Percentiles rank a stretch among this genome's conserved stretches.
Conservation (phyloP, 768 basidiomycete genomes). For the Daedaleopsis nitida region DNA sequence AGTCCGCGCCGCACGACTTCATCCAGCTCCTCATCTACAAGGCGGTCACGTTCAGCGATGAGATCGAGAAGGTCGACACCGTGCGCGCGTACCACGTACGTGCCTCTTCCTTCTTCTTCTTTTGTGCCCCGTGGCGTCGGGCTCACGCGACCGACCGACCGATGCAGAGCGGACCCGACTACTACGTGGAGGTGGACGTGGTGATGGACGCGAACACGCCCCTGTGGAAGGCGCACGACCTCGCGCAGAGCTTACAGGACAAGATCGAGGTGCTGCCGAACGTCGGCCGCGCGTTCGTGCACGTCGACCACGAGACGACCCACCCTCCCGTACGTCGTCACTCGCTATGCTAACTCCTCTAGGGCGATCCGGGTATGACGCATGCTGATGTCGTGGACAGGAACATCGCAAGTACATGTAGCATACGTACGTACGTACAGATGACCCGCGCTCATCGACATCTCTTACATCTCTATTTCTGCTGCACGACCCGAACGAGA, state of each 20-base stretch:
- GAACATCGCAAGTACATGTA: constrained; percentile 45
- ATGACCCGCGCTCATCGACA: background rate
- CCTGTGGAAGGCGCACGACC: constrained; percentile 85
- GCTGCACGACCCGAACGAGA: background rate
- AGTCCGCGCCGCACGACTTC: constrained; percentile 90
- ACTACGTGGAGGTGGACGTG: constrained; percentile 94
- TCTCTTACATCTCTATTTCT: background rate
- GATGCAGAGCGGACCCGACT: constrained; percentile 50
- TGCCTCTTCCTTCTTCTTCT: constrained; percentile 10
- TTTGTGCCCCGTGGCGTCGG: background rate
- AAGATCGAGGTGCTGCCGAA: constrained; percentile 88
- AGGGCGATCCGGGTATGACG: background rate
- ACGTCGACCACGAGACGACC: constrained; percentile 93
- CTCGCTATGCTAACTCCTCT: background rate
- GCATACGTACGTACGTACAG: background rate
- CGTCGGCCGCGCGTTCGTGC: constrained; percentile 92
- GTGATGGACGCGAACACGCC: constrained; percentile 91
- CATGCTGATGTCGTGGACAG: constrained; percentile 25
- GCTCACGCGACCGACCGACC: background rate
- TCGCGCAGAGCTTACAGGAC: constrained; percentile 83
- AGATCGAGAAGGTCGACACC: constrained; percentile 87
- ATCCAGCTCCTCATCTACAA: constrained; percentile 93
- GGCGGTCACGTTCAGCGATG: constrained; percentile 81
- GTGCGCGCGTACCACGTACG: constrained; percentile 90
- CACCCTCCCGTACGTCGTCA: constrained; percentile 55